These are phyloP conservation scores for Tylopilus sp. DNA, from an alignment of 1,284 basidiomycete genomes.

Conservation along the genomic window DNA sequence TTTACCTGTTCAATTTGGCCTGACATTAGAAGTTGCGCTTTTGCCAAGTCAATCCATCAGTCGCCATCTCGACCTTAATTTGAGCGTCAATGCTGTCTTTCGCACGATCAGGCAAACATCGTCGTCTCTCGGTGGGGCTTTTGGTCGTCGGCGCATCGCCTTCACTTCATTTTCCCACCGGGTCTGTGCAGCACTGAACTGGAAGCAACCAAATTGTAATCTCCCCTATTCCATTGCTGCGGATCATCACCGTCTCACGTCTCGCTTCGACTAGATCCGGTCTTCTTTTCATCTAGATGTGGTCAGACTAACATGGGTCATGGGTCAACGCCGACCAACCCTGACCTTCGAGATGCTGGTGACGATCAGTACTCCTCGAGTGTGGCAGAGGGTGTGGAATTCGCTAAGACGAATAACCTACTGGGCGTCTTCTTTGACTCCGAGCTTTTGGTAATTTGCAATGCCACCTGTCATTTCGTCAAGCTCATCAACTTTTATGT, in stretches of 20 bases:
- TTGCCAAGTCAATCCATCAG: constrained; percentile 44
- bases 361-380: constrained; percentile 55
- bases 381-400: constrained; percentile 90
- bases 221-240: constrained; percentile 17
- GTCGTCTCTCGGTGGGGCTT: constrained; percentile 48
- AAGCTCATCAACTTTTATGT: constrained; percentile 17
- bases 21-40: constrained; percentile 79
- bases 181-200: constrained; percentile 87
- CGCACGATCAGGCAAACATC: constrained; percentile 75
- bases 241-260: constrained; percentile 18
- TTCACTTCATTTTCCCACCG: constrained; percentile 89
- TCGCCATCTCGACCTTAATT: constrained; percentile 68
- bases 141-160: constrained; percentile 69
- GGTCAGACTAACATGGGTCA: constrained; percentile 54
- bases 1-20: constrained; percentile 70
- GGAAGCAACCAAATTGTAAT: constrained; percentile 99
- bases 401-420: constrained; percentile 91
- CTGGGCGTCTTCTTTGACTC: constrained; percentile 91
- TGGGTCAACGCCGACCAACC: constrained; percentile 43
- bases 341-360: constrained; percentile 50
- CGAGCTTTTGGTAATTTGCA: constrained; percentile 69
- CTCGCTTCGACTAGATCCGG: constrained; percentile 67
- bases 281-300: constrained; percentile 91
- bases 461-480: constrained; percentile 4
- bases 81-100: constrained; percentile 79